Evolutionary conservation across 495 filamentous ascomycete genomes (phyloP).

Genomic region (Penicillium canariense): DNA sequence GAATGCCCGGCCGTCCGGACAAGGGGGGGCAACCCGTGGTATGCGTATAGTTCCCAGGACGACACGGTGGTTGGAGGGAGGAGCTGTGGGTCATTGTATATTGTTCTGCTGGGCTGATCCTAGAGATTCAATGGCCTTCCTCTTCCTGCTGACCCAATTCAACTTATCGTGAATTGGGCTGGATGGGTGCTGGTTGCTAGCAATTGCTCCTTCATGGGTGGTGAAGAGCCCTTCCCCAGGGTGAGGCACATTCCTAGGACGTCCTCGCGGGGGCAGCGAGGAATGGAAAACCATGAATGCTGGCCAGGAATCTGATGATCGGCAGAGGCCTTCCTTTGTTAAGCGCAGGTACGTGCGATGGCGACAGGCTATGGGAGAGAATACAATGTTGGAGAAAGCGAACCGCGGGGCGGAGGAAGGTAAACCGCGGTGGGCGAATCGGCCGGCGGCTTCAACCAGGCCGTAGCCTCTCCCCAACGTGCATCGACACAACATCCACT

Average conservation of each 20-base stretch:
- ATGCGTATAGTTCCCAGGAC: slow-evolving; percentile 16
- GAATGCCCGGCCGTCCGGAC: slow-evolving; percentile 21
- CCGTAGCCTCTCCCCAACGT: background rate
- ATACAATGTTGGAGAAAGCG: background rate
- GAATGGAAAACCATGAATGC: slow-evolving; percentile 30
- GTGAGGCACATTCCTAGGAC: slow-evolving; percentile 18
- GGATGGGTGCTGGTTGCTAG: background rate
- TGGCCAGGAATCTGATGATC: slow-evolving; percentile 19
- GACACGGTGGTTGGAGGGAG: background rate
- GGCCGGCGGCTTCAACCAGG: background rate
- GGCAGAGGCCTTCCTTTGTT: background rate
- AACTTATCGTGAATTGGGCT: background rate
- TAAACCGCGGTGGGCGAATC: background rate
- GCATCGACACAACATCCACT: background rate
- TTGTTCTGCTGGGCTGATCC: background rate
- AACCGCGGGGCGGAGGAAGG: background rate
- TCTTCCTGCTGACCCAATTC: background rate
- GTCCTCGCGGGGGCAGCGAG: slow-evolving; percentile 17
- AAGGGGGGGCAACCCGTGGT: slow-evolving; percentile 29
- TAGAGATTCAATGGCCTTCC: background rate
- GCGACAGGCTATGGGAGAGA: background rate
- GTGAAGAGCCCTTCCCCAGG: slow-evolving; percentile 11
- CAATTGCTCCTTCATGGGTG: background rate
- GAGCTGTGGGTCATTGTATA: slow-evolving; percentile 1
- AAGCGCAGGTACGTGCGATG: background rate